Conservation (phyloP, 768 basidiomycete species). For the Kockovaella imperatae region DNA sequence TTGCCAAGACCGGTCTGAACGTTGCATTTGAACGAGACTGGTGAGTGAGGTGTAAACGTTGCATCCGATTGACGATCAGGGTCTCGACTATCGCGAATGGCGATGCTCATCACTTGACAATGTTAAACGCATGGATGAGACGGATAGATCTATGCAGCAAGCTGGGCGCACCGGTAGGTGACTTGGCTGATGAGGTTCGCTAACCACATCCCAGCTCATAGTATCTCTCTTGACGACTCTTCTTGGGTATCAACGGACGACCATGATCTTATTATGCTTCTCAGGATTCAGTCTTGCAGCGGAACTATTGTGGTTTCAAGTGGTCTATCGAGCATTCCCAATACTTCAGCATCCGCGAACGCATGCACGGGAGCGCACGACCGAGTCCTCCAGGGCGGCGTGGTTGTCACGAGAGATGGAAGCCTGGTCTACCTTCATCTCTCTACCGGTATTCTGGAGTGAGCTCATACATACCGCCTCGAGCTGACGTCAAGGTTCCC, state of each 20-base stretch:
- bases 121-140: conserved; percentile 37
- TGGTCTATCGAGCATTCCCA: conserved; percentile 38
- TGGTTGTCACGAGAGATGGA: conserved; percentile 9
- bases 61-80: conserved; percentile 11
- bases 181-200: background rate
- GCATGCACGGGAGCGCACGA: background rate
- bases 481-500: conserved; percentile 29
- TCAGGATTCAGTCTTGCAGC: conserved; percentile 14
- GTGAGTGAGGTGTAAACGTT: conserved; percentile 14
- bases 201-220: conserved; percentile 21
- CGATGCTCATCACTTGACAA: conserved; percentile 18
- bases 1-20: conserved; percentile 33
- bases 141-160: conserved; percentile 36
- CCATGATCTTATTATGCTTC: conserved; percentile 16
- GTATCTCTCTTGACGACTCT: conserved; percentile 35
- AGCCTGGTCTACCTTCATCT: conserved; percentile 35
- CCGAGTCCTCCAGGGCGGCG: background rate
- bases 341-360: conserved; percentile 7
- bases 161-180: conserved; percentile 28
- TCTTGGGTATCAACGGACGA: conserved; percentile 22
- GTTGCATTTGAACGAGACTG: conserved; percentile 42
- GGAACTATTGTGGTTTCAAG: conserved; percentile 40
- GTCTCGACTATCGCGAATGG: conserved; percentile 36
- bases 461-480: conserved; percentile 1
- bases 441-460: conserved; percentile 41